These are phyloP conservation scores for Zygosaccharomyces kombuchaensis DNA, from an alignment of 805 yeast species.

Conservation along the genomic window DNA sequence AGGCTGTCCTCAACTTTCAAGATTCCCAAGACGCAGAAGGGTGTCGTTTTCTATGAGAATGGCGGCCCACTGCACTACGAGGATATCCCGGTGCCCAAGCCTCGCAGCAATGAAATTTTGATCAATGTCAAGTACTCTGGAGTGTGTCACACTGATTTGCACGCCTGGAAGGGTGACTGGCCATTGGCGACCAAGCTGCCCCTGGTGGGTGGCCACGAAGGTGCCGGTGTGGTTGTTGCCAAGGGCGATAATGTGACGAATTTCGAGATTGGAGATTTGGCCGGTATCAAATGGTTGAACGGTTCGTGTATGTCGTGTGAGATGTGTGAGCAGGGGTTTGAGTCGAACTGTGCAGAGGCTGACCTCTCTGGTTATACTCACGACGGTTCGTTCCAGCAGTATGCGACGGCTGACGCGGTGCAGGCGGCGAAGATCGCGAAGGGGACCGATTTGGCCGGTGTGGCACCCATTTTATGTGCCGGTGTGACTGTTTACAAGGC, in stretches of 20 bases:
- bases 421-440: constrained; percentile 79
- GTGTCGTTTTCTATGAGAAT: constrained; percentile 46
- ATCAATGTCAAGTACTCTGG: constrained; percentile 60
- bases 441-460: constrained; percentile 65
- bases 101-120: constrained; percentile 53
- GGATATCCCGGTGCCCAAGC: constrained; percentile 54
- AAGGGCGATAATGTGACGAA: constrained; percentile 52
- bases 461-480: constrained; percentile 62
- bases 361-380: constrained; percentile 54
- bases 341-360: constrained; percentile 49
- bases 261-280: constrained; percentile 55
- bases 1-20: constrained; percentile 25
- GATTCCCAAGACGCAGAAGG: constrained; percentile 50
- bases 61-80: constrained; percentile 47
- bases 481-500: constrained; percentile 63
- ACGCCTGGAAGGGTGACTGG: constrained; percentile 70
- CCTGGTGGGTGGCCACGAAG: constrained; percentile 64
- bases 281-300: constrained; percentile 63
- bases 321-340: constrained; percentile 48
- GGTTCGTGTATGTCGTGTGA: constrained; percentile 60
- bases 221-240: constrained; percentile 62
- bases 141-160: constrained; percentile 63
- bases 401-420: constrained; percentile 79
- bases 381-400: constrained; percentile 80
- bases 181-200: constrained; percentile 54